Conservation (phyloP, 1,139 yeast species). For the Scheffersomyces stambukii region DNA sequence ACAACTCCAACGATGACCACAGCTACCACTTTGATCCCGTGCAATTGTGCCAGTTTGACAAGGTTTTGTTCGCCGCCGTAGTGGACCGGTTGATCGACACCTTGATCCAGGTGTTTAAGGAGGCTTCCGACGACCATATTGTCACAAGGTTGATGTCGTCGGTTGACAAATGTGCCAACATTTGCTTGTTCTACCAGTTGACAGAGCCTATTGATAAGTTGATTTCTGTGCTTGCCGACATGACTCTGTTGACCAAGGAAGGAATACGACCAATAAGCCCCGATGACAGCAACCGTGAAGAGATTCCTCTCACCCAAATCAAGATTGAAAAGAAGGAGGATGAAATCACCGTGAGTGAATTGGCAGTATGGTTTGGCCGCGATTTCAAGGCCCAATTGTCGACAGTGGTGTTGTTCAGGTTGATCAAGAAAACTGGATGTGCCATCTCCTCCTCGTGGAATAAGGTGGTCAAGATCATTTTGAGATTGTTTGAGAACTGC, state of each 20-base stretch:
- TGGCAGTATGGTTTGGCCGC: conserved; percentile 80
- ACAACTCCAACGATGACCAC: conserved; percentile 11
- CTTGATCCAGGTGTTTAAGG: conserved; percentile 70
- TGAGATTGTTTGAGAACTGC: conserved; percentile 69
- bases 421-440: conserved; percentile 58
- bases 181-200: conserved; percentile 64
- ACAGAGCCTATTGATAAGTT: conserved; percentile 60
- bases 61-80: conserved; percentile 58
- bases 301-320: conserved; percentile 44
- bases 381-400: conserved; percentile 92
- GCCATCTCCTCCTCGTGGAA: conserved; percentile 55
- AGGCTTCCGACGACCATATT: conserved; percentile 87
- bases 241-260: conserved; percentile 44
- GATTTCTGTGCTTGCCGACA: conserved; percentile 56
- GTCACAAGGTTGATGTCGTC: conserved; percentile 84
- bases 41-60: conserved; percentile 54
- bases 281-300: conserved; percentile 38
- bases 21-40: conserved; percentile 9
- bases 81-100: conserved; percentile 66
- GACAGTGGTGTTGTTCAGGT: conserved; percentile 76
- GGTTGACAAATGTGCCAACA: conserved; percentile 75
- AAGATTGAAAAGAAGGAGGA: conserved; percentile 49
- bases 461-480: conserved; percentile 53
- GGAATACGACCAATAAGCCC: conserved; percentile 11
- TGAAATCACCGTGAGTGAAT: conserved; percentile 70